A percentile compares a stretch with the other conserved stretches of the same genome.
Evolutionary conservation across 139 green algal genomes (phyloP).

Genomic region (Ulvella scutata): DNA sequence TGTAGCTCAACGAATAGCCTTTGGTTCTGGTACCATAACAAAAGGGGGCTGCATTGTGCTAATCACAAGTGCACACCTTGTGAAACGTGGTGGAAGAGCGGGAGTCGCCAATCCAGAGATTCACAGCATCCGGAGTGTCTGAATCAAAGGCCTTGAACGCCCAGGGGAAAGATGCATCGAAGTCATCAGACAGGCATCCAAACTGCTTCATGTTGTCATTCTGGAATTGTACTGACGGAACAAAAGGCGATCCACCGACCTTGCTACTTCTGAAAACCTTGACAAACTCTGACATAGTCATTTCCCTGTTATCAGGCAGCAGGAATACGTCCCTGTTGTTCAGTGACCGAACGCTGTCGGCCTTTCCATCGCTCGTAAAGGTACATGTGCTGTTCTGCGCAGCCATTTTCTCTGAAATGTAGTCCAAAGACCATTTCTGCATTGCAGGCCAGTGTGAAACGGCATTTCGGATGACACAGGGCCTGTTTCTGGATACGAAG

Average conservation of each 20-base stretch:
- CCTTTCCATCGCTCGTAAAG: neutral
- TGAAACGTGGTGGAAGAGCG: conserved; percentile 67
- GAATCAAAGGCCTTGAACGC: conserved; percentile 26
- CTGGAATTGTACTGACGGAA: neutral
- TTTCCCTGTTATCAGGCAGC: neutral
- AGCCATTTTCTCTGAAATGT: neutral
- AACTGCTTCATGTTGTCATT: neutral
- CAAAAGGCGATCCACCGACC: neutral
- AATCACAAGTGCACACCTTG: conserved; percentile 20
- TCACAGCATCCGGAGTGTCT: conserved; percentile 38
- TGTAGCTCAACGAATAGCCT: too few relatives aligned
- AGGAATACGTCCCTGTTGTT: neutral
- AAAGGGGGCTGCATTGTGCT: too few relatives aligned
- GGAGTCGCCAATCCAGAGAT: conserved; percentile 65
- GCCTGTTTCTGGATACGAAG: neutral
- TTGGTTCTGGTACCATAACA: too few relatives aligned
- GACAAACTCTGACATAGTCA: neutral
- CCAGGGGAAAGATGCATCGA: conserved; percentile 12
- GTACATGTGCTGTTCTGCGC: neutral
- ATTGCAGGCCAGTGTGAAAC: neutral
- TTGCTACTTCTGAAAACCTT: neutral
- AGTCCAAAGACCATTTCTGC: neutral
- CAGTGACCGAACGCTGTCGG: neutral
- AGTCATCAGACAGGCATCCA: neutral
- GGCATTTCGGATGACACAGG: neutral